Base-by-base conservation (phyloP, 2,329 filamentous ascomycete species). In the Beauveria australis region DNA sequence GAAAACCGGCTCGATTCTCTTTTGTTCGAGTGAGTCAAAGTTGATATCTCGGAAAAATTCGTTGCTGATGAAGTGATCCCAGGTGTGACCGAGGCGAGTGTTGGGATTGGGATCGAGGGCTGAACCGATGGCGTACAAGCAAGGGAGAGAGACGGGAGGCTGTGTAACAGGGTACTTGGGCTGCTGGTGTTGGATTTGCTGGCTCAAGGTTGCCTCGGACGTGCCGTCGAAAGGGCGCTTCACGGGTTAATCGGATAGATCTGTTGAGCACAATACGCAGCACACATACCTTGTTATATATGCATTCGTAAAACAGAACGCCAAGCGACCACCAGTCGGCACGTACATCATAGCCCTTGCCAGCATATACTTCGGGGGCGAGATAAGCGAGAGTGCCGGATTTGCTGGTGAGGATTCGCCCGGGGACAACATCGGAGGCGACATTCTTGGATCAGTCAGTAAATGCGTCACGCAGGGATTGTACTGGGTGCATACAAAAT, bases 291-390 rank as follows among this genome's bases (percentile, higher is more conserved):
- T 95, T 97, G 78, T 95, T 96, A 78, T 97, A 99, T 66, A 99
- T 97, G 81, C 94, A 97, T 74, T 99, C 94, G 74, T 97, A 99
- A 74, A 97, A 97, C n/a, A 96, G 83, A 51, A 99, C 94, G 53
- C 94, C 94, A 24, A 99, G 76, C 6, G 94, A 97, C 94, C 94
- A 99, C 94, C 94, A 99, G 73, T 99, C 94, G 47, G 94, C 92
- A 67, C 94, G 90, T 52, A 87, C 86, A 63, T 89, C 87, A 71
- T 99, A 99, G 44, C 94, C 94, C 63, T 86, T 88, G 53, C 93
- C 93, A 65, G 87, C 83, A 70, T 97, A 99, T 2, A 97, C 94
- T 73, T 99, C 94, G 5, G 94, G 94, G 1, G 93, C 92, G 8
- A 99, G 84, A 71, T 99, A 99, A 59, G 94, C 94, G 62, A 99